Evolutionary conservation across 176 grass and related monocot genomes (phyloP).

Genomic region (maize (Zea mays)): DNA sequence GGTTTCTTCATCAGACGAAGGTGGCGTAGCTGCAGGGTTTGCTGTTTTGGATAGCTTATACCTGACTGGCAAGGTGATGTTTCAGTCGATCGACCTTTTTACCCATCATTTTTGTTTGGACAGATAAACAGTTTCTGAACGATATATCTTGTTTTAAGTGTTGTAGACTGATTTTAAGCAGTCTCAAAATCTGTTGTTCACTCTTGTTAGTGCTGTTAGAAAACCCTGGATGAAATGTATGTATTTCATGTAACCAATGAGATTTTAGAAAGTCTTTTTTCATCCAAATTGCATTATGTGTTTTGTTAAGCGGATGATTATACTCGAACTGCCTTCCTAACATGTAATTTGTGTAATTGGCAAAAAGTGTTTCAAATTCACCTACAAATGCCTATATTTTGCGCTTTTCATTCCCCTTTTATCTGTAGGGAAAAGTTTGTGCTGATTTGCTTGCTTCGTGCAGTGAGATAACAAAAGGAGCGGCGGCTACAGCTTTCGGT

Average conservation of each 20-base stretch:
- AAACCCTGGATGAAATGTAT: neutral
- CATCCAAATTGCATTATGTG: neutral
- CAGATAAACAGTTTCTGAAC: neutral
- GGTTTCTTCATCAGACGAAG: conserved; percentile 97
- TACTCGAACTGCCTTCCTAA: neutral
- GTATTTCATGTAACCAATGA: neutral
- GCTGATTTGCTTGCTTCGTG: conserved; percentile 19
- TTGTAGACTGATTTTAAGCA: neutral
- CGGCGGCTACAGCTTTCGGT: neutral
- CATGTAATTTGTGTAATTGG: neutral
- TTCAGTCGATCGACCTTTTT: neutral
- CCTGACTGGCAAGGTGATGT: conserved; percentile 59
- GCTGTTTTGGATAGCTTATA: conserved; percentile 94
- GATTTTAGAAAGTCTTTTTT: conserved; percentile 9
- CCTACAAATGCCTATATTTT: neutral
- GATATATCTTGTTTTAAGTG: neutral
- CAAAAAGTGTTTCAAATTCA: neutral
- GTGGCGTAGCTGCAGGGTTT: conserved; percentile 91
- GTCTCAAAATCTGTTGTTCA: neutral
- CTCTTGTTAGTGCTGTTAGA: neutral
- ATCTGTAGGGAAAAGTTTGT: neutral
- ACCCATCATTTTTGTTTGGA: conserved; percentile 12
- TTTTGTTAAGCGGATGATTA: conserved; percentile 4
- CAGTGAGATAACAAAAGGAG: conserved; percentile 22
- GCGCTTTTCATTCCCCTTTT: neutral